Evolutionary conservation across 116 monocot species (phyloP), one percentile per base, ranked within the genome.

Genomic region (Zostera marina): DNA sequence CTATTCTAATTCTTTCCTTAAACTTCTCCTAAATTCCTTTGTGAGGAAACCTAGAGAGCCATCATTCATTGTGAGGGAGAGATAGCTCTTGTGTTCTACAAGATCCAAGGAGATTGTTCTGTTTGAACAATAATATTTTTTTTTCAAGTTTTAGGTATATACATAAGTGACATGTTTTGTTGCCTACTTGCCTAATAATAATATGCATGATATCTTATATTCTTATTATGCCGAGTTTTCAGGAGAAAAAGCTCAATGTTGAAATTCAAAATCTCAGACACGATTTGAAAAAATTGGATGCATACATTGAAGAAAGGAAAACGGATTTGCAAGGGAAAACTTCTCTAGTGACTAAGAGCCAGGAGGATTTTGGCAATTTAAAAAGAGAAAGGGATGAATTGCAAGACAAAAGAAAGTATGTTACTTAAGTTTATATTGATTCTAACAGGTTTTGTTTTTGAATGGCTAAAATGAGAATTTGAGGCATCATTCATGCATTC

Each of bases 341-440:
- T 51, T 52, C 68, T 47, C 56, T 73, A 20, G 72, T 77, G 24
- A 54, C 69, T 5, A 79, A 67, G 54, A 51, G 68, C 17, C 81
- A 88, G 58, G 77, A 77, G 21, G 79, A 84, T 49, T 80, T 72
- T 66, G 77, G 52, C 44, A 75, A 63, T 57, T 61, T 88, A 21
- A 94, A 70, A 44, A 72, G 67, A 69, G 70, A 77, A 63, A 77
- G 94, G 56, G 80, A 94, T 74, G 73, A 75, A 42, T 70, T 94
- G 14, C 94, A 94, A 66, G 94, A 88, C 41, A 57, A 43, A 43
- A 67, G 94, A 67, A 94, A 94, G 94, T 94, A 88, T 51, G 80
- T 0, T 42, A 23, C 11, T 46, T 42, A 22, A 20, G 5, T 32
- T 32, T 32, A 5, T 32, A 32, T 39, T 19, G 44, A 40, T 24